Evolutionary conservation across 306 rosid species (phyloP).

Genomic region (Quercus berberidifolia): DNA sequence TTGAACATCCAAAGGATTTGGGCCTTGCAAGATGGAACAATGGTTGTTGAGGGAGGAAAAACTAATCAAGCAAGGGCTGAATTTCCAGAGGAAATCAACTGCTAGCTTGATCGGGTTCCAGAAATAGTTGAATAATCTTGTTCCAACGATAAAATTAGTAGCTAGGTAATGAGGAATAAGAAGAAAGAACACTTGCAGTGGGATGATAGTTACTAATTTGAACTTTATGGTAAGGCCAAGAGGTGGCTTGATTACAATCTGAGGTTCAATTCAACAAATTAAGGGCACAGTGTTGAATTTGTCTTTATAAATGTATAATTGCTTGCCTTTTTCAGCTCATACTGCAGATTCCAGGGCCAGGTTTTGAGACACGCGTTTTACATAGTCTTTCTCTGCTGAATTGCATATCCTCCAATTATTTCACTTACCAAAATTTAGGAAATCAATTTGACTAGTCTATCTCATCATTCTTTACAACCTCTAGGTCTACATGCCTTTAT

Average conservation of each 20-base stretch:
- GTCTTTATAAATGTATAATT: not conserved
- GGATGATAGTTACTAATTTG: not conserved
- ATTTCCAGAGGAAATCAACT: slow-evolving; percentile 59
- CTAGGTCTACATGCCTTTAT: no score
- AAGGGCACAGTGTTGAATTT: not conserved
- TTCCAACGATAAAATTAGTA: slow-evolving; percentile 31
- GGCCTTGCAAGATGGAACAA: slow-evolving; percentile 90
- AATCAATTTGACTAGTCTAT: no score
- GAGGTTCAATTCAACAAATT: no score
- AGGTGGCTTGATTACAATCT: no score
- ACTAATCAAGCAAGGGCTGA: slow-evolving; percentile 80
- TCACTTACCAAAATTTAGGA: no score
- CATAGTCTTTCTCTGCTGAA: not conserved
- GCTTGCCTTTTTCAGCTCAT: no score
- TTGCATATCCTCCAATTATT: not conserved
- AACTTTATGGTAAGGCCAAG: not conserved
- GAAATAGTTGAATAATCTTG: slow-evolving; percentile 60
- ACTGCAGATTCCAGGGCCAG: not conserved
- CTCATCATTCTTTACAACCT: no score
- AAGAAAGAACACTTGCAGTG: not conserved
- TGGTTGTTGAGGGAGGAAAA: slow-evolving; percentile 74
- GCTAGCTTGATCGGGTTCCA: slow-evolving; percentile 68
- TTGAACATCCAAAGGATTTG: slow-evolving; percentile 58
- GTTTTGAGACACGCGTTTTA: not conserved
- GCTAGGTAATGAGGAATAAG: slow-evolving; percentile 36